Evolutionary conservation across 441 rosid species (phyloP), one percentile per base, ranked within the genome.

Genomic region (Arabidopsis hybrid): DNA sequence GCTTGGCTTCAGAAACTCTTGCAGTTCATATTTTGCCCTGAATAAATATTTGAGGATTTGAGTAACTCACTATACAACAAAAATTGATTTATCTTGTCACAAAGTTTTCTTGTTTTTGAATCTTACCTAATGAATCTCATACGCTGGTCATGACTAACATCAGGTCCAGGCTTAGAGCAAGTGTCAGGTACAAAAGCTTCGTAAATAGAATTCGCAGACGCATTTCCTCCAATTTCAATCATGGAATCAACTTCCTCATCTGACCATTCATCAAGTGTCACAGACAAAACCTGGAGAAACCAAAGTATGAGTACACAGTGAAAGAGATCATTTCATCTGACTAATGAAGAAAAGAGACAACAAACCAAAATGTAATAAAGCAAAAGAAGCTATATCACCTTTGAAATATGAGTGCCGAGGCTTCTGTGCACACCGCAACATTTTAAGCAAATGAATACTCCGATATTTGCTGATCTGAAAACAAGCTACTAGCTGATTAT

Each of bases 381-480:
- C 47, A 38, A 35, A 10, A 16, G n/a, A 52, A 26, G 49, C 50
- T 66, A 5, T 26, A 89, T 79, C 85, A 90, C 99, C 97, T 93
- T 95, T 38, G 99, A 95, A 71, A 93, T 78, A 71, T 91, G 97
- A 17, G 93, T 75, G 67, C 99, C 99, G 69, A 95, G 94, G 85
- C 98, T 90, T 89, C 98, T 90, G 82, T 95, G 99, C 71, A 88
- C 95, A 51, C 94, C 91, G 31, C 98, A 93, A 78, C 99, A 95
- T 85, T 93, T 95, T 86, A 93, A 83, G 86, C 98, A 95, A 56
- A 95, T 75, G 68, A 95, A 95, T 29, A 95, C 99, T 74, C 99
- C 98, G 64, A 95, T 95, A 77, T 95, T 95, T 52, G 94, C 90
- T 40, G 99, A 95, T 81, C 99, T 49, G 60, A 55, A 75, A 56